Percentiles rank a stretch among this genome's conserved stretches.
Conservation (phyloP, 179 eudicot species). For the Actinidia arguta region DNA sequence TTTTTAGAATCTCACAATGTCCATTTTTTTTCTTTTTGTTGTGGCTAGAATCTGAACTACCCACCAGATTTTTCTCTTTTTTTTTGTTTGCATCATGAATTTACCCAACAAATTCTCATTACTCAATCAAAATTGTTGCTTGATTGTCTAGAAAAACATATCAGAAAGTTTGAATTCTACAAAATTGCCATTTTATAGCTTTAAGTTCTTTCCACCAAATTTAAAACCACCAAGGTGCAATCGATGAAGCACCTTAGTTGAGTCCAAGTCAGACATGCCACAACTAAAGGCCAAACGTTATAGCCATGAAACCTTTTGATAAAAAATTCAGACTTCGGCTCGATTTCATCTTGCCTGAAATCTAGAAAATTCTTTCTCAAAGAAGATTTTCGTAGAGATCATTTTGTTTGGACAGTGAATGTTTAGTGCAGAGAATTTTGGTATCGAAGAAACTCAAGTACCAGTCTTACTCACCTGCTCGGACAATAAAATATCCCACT, state of each 20-base stretch:
- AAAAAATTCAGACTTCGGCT: neutral
- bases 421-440: neutral
- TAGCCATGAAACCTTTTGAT: neutral
- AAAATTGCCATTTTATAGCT: neutral
- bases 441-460: neutral
- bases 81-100: no score
- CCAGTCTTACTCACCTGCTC: constrained; percentile 62
- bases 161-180: neutral
- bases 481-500: constrained; percentile 89
- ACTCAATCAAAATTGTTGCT: neutral
- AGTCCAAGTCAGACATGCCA: neutral
- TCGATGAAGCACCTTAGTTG: neutral
- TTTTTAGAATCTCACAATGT: no score
- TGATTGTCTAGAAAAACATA: neutral
- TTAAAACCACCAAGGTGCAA: neutral
- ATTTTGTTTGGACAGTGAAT: neutral
- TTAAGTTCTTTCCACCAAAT: neutral
- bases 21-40: no score
- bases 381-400: neutral
- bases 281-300: neutral
- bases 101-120: neutral
- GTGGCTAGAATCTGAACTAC: no score
- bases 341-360: neutral
- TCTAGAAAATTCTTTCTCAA: neutral
- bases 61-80: no score